Base-by-base conservation (phyloP, 345 rosid species). In the Clausena lansium region DNA sequence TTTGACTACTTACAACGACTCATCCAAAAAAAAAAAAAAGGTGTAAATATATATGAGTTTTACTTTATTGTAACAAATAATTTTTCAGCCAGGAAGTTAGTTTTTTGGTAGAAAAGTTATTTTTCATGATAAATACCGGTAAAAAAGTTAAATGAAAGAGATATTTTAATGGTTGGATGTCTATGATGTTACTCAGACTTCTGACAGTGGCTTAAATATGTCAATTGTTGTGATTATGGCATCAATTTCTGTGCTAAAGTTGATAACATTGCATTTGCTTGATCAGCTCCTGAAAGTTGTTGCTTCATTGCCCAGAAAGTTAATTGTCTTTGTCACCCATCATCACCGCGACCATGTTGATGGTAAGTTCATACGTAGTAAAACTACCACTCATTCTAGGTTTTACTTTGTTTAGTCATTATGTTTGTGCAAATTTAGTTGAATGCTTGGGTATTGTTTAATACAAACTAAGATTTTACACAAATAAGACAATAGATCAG, bases 261-360 rank as follows among this genome's bases (percentile, higher is more conserved):
- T 82, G 66, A 68, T 78, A 14, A 54, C 7, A 30, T 24, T 55
- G 35, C 67, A 32, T 83, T 82, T 84, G 38, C 54, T 78, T 88
- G 74, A 74, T 33, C 88, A 95, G 97, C 94, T 95, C 69, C 77
- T 79, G 84, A 79, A 89, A 82, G 88, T 95, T 63, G 85, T 93
- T 75, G 75, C 87, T 85, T 88, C 91, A 39, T 84, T 93, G 83
- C 91, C 97, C 68, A 85, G 85, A 85, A 93, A 89, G 83, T 83
- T 95, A 78, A 75, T 95, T 36, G 94, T 95, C 77, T 90, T 92
- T 80, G 79, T 92, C 70, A 95, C 99, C 32, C 99, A 95, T 83
- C 97, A 92, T 80, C 99, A 95, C 67, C 87, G 6, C 61, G 98
- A 95, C 84, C 97, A 93, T 84, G 85, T 92, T 81, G 96, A 89